Evolutionary conservation across 192 early-diverging fungal genomes (phyloP), one percentile per base, ranked within the genome.

Genomic region (Mortierella hygrophila): DNA sequence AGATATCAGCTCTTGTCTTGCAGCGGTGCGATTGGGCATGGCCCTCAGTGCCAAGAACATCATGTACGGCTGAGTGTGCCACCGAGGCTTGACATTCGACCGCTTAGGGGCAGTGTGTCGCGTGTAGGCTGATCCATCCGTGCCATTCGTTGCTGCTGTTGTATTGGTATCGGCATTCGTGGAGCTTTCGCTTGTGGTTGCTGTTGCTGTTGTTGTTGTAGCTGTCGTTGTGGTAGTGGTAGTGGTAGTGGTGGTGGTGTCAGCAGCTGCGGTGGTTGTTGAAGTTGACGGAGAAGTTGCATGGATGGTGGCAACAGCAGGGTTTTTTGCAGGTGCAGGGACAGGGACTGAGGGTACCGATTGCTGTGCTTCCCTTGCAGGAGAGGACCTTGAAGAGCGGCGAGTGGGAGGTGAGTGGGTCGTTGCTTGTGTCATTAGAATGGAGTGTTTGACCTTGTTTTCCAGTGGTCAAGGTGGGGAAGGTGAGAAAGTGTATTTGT

Each of bases 41-140:
- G 96, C 91, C 35, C 95, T 85, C 46, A 98, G 85, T 6, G 96
- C 95, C 76, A 98, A 77, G 78, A 96, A 95, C 82, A 98, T 88
- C 75, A 98, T 85, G 84, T 96, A 97, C 55, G 94, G 93, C 79
- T 97, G 97, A 73, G 93, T 98, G 52, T 97, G 96, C 97, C 97
- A 98, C 29, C 97, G 89, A 49, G 97, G 97, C 71, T 86, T 86
- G 26, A 86, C 42, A 63, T 86, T 86, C n/a, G 79, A 81, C 37
- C 84, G 84, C 26, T 77, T 68, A 21, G 84, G 84, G 1, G 84
- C 84, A 47, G 71, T 86, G 42, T 76, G 84, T 42, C 84, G 79
- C 13, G 79, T 86, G 75, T 86, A 86, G 9, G 75, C 72, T 47
- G 15, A 26, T 20, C 46, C 23, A 32, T 74, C 47, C 21, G 72